These are phyloP conservation scores for Glaciozyma martinii DNA, from an alignment of 768 basidiomycete species.

Conservation along the genomic window DNA sequence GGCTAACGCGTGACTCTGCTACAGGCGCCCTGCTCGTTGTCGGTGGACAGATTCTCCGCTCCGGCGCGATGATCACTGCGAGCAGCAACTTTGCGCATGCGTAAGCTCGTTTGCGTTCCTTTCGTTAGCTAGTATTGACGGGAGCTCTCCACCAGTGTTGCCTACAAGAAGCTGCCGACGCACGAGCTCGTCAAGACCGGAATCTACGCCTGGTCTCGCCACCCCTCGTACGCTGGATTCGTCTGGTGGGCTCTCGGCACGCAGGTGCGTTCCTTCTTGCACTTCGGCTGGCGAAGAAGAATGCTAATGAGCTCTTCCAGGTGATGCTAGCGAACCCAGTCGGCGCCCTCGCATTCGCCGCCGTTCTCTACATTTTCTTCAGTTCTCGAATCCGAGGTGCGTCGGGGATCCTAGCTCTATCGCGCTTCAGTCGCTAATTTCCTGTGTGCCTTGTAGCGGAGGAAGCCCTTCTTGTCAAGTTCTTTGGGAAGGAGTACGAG, in stretches of 20 bases:
- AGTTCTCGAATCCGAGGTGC: slow-evolving; percentile 64
- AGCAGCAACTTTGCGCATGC: slow-evolving; percentile 83
- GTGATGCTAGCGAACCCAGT: slow-evolving; percentile 78
- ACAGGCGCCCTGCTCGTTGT: slow-evolving; percentile 59
- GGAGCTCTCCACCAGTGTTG: slow-evolving; percentile 46
- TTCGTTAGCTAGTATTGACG: not conserved
- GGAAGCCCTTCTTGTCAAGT: slow-evolving; percentile 64
- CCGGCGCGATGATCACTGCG: slow-evolving; percentile 93
- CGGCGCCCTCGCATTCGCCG: slow-evolving; percentile 56
- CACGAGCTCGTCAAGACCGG: slow-evolving; percentile 82
- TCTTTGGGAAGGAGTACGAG: slow-evolving; percentile 84
- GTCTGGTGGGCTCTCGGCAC: slow-evolving; percentile 97
- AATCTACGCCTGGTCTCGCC: slow-evolving; percentile 76
- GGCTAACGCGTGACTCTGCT: not conserved
- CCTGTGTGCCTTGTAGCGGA: slow-evolving; percentile 52
- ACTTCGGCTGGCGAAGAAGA: not conserved
- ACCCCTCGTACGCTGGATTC: slow-evolving; percentile 95
- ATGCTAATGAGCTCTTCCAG: not conserved
- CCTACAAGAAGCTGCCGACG: slow-evolving; percentile 57
- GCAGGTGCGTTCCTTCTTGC: slow-evolving; percentile 45
- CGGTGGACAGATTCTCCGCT: slow-evolving; percentile 67
- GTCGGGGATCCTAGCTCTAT: slow-evolving; percentile 35
- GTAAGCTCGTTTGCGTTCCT: not conserved
- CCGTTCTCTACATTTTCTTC: slow-evolving; percentile 81
- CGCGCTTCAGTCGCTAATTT: not conserved